Evolutionary conservation across 495 filamentous ascomycete species (phyloP), one percentile per base, ranked within the genome.

Genomic region (Cercophora sp.): DNA sequence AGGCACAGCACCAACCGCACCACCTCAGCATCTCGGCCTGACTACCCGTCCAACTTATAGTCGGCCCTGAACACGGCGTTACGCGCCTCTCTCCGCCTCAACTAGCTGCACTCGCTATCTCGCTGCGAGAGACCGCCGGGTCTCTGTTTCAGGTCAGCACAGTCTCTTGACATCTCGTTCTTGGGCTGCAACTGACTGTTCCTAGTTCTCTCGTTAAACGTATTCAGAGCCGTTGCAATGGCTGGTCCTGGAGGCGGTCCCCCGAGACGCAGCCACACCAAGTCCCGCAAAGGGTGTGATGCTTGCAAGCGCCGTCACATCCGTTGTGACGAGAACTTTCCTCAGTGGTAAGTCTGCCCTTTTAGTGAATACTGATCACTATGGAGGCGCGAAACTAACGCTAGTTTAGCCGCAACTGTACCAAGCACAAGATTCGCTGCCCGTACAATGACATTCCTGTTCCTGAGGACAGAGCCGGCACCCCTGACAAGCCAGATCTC

Each of bases 241-340:
- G 83, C 84, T 68, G 83, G 84, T 66, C 81, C 82, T 56, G 84
- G 84, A 65, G 84, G 84, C 74, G 84, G 84, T 71, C 84, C 84
- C 67, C 82, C 83, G 50, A 73, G 84, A 63, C 75, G 84, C 65
- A 86, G 92, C 73, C 93, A 98, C 76, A 98, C 94, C 57, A 98
- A 98, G 73, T 96, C 92, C 42, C 83, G 93, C 52, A 96, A 96
- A 71, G 93, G 93, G 42, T 98, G 93, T 73, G 91, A 89, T 60
- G 96, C 89, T 26, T 98, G 93, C 80, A 98, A 98, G 79, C 83
- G 86, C 69, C 84, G 93, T 63, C 93, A 98, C 72, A 97, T 98
- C 66, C 84, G 93, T 53, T 98, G 93, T 72, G 93, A 98, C 69
- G 94, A 98, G 70, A 96, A 80, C 53, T 96, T 92, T 60, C 93